Conservation (phyloP, 2,329 filamentous ascomycete genomes). For the Phoma herbarum region DNA sequence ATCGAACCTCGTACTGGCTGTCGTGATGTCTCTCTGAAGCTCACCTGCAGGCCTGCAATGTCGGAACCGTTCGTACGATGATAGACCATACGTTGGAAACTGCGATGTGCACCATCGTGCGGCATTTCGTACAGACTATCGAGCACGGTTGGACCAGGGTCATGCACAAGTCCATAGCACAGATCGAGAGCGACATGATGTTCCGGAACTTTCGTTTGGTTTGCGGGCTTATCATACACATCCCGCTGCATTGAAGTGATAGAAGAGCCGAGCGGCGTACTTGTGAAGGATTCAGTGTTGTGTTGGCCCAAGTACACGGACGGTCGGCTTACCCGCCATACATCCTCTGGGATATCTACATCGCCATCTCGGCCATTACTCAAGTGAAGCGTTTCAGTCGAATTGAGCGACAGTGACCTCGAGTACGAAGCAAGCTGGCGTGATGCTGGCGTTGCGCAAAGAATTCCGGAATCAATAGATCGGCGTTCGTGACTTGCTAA, state of each 20-base stretch:
- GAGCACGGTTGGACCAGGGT: background rate
- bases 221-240: background rate
- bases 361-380: constrained; percentile 4
- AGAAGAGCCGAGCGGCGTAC: constrained; percentile 28
- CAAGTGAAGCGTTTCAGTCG: background rate
- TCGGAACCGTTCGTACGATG: background rate
- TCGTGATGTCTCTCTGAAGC: background rate
- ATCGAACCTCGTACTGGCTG: background rate
- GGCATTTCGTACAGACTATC: background rate
- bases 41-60: background rate
- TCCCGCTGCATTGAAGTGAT: background rate
- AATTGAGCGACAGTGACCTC: background rate
- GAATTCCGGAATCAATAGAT: background rate
- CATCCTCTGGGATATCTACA: constrained; percentile 22
- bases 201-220: background rate
- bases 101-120: background rate
- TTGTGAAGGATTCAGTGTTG: constrained; percentile 4
- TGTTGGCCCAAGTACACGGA: constrained; percentile 13
- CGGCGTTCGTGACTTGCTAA: background rate
- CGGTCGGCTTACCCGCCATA: constrained; percentile 28
- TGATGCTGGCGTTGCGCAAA: background rate
- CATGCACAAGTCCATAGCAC: background rate
- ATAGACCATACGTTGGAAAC: background rate
- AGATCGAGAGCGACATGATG: no score
- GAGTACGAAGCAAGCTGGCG: background rate